Base-by-base conservation (phyloP, 306 rosid genomes). In the Lathyrus tuberosus region DNA sequence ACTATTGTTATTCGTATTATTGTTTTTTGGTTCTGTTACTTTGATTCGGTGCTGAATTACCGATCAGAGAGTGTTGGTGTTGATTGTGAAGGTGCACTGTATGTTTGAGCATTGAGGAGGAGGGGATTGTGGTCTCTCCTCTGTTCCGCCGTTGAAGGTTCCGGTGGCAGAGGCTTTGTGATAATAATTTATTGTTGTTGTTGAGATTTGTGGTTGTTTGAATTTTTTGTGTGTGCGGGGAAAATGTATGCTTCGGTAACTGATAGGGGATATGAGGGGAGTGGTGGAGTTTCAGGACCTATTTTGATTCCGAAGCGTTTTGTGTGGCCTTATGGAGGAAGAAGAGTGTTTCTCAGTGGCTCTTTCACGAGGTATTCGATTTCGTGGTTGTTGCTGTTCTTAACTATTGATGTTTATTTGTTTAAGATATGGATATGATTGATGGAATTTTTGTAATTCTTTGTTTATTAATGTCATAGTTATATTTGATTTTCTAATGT, bases 261-360 rank as follows among this genome's bases (percentile, higher is more conserved):
- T 54, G 86, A 80, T 59, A 53, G 78, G 69, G 88, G 83, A 65
- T 67, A 53, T 60, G 85, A 79, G 13, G 76, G 85, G 57, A 74
- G 76, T 67, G 86, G 78, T 64, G 86, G 81, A 73, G 69, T 54
- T 76, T 65, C 89, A 3, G 85, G 88, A 69, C 78, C 87, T 22
- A 33, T 76, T 80, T 77, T 79, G 78, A 62, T 86, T 78, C 94
- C 94, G 15, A 81, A 74, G 52, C 79, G 79, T 26, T 90, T 90
- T 58, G 78, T 82, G 15, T 90, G 96, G 96, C 94, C 87, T 77
- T 65, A 87, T 66, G 96, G 96, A 5, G 94, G 96, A 82, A 86
- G 78, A 59, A 82, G 86, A 76, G 96, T 90, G 72, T 82, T 62
- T 47, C 86, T 90, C 43, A 78, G 67, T 71, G 96, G 96, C 51